Conservation (phyloP, 2,329 filamentous ascomycete species). For the Ophiostoma novo-ulmi region DNA sequence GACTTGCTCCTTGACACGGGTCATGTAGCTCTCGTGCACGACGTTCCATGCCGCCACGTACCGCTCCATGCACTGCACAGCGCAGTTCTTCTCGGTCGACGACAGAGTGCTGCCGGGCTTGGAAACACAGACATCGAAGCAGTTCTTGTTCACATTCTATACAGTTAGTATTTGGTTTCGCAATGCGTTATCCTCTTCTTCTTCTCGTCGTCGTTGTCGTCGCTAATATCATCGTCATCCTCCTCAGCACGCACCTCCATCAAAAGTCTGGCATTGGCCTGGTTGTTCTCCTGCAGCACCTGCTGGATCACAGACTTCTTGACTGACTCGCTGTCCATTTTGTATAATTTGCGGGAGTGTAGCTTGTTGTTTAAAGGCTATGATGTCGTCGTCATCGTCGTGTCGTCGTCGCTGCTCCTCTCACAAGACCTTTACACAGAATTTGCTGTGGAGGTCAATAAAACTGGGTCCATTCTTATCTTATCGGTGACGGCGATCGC, state of each 20-base stretch:
- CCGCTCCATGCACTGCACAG: constrained; percentile 76
- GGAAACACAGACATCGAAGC: constrained; percentile 71
- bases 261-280: constrained; percentile 3
- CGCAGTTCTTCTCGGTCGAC: constrained; percentile 63
- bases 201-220: background rate
- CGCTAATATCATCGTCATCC: background rate
- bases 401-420: background rate
- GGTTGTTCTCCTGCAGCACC: constrained; percentile 40
- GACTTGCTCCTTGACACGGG: constrained; percentile 38
- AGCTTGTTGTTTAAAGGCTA: background rate
- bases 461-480: constrained; percentile 23
- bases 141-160: constrained; percentile 75
- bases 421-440: background rate
- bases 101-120: constrained; percentile 64
- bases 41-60: constrained; percentile 77
- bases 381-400: background rate
- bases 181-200: background rate
- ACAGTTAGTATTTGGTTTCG: constrained; percentile 9
- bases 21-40: constrained; percentile 64
- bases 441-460: constrained; percentile 10
- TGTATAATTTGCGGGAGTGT: constrained; percentile 27
- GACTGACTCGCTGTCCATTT: constrained; percentile 54
- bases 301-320: constrained; percentile 62
- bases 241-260: background rate
- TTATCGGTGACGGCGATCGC: constrained; percentile 11